A percentile compares a stretch with the other conserved stretches of the same genome.
Evolutionary conservation across 768 basidiomycete genomes (phyloP).

Genomic region (Xanthoconium purpureum): DNA sequence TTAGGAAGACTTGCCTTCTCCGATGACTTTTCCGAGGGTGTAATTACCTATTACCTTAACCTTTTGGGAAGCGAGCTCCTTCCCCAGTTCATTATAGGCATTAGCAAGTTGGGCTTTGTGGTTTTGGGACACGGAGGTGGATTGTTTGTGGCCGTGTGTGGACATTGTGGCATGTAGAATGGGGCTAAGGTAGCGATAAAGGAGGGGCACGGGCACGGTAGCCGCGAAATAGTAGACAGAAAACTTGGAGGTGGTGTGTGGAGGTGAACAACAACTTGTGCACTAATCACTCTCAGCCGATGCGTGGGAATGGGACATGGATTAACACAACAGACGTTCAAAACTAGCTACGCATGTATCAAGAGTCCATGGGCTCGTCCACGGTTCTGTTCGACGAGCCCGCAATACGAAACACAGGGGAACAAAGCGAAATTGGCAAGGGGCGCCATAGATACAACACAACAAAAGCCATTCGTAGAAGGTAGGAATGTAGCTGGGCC

Average conservation of each 20-base stretch:
- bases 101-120: conserved; percentile 86
- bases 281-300: not conserved
- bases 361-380: conserved; percentile 22
- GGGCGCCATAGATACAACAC: conserved; percentile 46
- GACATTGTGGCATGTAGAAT: conserved; percentile 42
- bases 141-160: conserved; percentile 56
- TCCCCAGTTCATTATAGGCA: conserved; percentile 96
- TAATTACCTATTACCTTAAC: conserved; percentile 93
- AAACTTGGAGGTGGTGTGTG: conserved; percentile 4
- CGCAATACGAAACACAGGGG: conserved; percentile 19
- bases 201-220: conserved; percentile 34
- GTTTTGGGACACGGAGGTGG: conserved; percentile 64
- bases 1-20: conserved; percentile 67
- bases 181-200: conserved; percentile 31
- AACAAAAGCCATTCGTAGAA: conserved; percentile 23
- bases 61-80: conserved; percentile 88
- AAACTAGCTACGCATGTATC: conserved; percentile 18
- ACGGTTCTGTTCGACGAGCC: conserved; percentile 12
- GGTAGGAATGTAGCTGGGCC: conserved; percentile 1
- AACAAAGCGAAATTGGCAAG: conserved; percentile 29
- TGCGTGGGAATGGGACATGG: conserved; percentile 19
- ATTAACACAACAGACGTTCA: conserved; percentile 20
- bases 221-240: conserved; percentile 28
- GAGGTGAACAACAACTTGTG: conserved; percentile 14
- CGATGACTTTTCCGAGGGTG: conserved; percentile 89